These are phyloP conservation scores for Cutaneotrichosporon sp. DNA, from an alignment of 1,284 basidiomycete genomes.

Conservation along the genomic window DNA sequence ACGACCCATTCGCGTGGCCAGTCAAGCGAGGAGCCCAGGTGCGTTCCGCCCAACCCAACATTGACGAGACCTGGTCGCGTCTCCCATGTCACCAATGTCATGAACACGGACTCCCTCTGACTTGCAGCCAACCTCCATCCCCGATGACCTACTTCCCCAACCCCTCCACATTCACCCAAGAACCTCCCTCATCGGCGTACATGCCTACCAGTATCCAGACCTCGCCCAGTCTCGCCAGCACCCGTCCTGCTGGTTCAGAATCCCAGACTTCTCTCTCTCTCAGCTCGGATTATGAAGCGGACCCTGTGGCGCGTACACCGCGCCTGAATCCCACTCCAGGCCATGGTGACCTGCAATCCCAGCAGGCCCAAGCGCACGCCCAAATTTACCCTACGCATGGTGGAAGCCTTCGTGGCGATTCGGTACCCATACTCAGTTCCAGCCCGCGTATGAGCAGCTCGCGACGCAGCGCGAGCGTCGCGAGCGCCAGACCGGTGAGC, in stretches of 20 bases:
- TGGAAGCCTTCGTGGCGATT: background rate
- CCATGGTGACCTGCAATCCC: slow-evolving; percentile 8
- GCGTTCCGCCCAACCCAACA: background rate
- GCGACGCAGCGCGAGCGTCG: slow-evolving; percentile 13
- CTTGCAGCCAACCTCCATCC: slow-evolving; percentile 25
- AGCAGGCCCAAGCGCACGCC: slow-evolving; percentile 6
- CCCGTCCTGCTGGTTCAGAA: slow-evolving; percentile 8
- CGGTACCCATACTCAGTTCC: background rate
- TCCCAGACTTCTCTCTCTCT: slow-evolving; percentile 14
- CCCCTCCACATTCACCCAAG: slow-evolving; percentile 32
- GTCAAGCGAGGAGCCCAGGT: slow-evolving; percentile 15
- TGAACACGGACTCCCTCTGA: background rate
- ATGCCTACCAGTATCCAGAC: slow-evolving; percentile 11
- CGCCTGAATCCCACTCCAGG: background rate
- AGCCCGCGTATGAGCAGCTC: slow-evolving; percentile 5
- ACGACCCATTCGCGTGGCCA: slow-evolving; percentile 11
- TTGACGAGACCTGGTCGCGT: too few relatives aligned
- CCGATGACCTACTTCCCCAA: slow-evolving; percentile 46
- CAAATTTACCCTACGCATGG: too few relatives aligned
- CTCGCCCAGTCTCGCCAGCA: slow-evolving; percentile 13
- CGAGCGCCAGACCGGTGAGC: background rate
- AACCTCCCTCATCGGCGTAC: slow-evolving; percentile 9
- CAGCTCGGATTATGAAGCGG: slow-evolving; percentile 8
- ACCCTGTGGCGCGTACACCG: slow-evolving; percentile 10
- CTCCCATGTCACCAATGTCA: background rate